phyloP scores from a whole-genome alignment of 1,284 basidiomycete species.

The Sparassis latifolia region DNA sequence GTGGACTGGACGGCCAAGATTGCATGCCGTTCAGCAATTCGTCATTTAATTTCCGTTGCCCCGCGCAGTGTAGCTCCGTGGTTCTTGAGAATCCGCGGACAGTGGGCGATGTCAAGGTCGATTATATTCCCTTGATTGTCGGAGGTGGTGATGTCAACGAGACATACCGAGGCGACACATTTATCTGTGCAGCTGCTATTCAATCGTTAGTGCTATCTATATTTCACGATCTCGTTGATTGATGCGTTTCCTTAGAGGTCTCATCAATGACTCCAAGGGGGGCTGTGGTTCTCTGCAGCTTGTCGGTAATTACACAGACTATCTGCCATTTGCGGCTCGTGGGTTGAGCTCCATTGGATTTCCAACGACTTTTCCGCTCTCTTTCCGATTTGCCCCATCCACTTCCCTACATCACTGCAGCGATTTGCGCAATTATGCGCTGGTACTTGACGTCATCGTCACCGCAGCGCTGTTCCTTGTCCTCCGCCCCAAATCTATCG shows the following conservation, averaged over 20 bases:
- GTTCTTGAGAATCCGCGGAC: slow-evolving; percentile 73
- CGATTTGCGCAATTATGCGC: slow-evolving; percentile 63
- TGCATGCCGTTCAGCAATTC: slow-evolving; percentile 66
- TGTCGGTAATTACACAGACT: slow-evolving; percentile 68
- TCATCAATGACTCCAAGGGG: slow-evolving; percentile 58
- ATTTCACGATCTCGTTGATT: not conserved
- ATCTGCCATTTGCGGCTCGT: slow-evolving; percentile 49
- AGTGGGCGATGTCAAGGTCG: slow-evolving; percentile 62
- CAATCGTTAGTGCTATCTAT: slow-evolving; percentile 53
- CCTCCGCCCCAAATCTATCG: slow-evolving; percentile 65
- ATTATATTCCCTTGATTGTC: slow-evolving; percentile 72
- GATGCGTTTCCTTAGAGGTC: slow-evolving; percentile 41
- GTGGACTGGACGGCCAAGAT: slow-evolving; percentile 65
- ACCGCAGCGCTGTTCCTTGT: slow-evolving; percentile 65
- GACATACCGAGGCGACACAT: slow-evolving; percentile 81
- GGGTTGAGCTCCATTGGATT: slow-evolving; percentile 72
- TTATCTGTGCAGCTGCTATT: slow-evolving; percentile 82
- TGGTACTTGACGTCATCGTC: slow-evolving; percentile 67
- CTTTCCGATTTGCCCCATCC: slow-evolving; percentile 39
- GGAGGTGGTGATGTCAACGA: slow-evolving; percentile 68
- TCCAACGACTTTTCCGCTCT: slow-evolving; percentile 66
- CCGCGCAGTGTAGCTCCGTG: slow-evolving; percentile 62
- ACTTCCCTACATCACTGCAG: slow-evolving; percentile 52
- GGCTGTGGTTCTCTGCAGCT: slow-evolving; percentile 75
- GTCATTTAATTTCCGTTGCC: slow-evolving; percentile 75